A percentile compares a stretch with the other conserved stretches of the same genome.
Evolutionary conservation across 2,329 filamentous ascomycete genomes (phyloP).

Genomic region (Calonectria montana): DNA sequence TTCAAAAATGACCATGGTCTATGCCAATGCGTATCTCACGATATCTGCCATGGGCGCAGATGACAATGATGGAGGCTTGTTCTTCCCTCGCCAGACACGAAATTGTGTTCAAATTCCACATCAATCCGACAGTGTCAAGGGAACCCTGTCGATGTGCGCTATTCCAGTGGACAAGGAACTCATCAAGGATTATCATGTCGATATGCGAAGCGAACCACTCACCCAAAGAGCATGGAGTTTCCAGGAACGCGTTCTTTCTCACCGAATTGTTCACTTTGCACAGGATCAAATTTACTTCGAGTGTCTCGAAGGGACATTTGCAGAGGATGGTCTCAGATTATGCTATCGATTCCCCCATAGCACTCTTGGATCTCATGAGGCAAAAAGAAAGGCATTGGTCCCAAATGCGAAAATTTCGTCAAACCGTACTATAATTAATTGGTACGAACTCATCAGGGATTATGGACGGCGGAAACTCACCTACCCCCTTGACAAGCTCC

Average conservation of each 20-base stretch:
- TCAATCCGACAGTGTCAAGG: neutral
- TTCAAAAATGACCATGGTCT: slow-evolving; percentile 4
- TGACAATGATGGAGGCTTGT: neutral
- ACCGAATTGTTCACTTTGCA: slow-evolving; percentile 32
- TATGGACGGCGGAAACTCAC: slow-evolving; percentile 18
- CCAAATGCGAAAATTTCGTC: neutral
- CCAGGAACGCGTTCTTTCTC: slow-evolving; percentile 35
- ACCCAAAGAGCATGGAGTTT: slow-evolving; percentile 32
- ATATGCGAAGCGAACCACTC: slow-evolving; percentile 15
- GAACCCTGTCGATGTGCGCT: neutral
- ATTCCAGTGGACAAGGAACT: slow-evolving; percentile 11
- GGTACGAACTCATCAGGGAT: neutral
- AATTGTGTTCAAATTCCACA: neutral
- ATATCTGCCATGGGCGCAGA: slow-evolving; percentile 6
- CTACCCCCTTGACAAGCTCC: slow-evolving; percentile 18
- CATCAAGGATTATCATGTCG: slow-evolving; percentile 7
- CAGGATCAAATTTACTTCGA: slow-evolving; percentile 25
- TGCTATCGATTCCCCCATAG: neutral
- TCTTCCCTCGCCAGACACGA: neutral
- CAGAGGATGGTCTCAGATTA: slow-evolving; percentile 3
- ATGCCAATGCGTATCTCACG: slow-evolving; percentile 16
- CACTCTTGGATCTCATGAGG: neutral
- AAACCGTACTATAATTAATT: neutral
- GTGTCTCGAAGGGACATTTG: slow-evolving; percentile 18
- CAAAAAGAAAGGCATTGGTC: neutral